Evolutionary conservation across 371 early-diverging fungal genomes (phyloP), one percentile per base, ranked within the genome.

Genomic region (Batkoa obscura): DNA sequence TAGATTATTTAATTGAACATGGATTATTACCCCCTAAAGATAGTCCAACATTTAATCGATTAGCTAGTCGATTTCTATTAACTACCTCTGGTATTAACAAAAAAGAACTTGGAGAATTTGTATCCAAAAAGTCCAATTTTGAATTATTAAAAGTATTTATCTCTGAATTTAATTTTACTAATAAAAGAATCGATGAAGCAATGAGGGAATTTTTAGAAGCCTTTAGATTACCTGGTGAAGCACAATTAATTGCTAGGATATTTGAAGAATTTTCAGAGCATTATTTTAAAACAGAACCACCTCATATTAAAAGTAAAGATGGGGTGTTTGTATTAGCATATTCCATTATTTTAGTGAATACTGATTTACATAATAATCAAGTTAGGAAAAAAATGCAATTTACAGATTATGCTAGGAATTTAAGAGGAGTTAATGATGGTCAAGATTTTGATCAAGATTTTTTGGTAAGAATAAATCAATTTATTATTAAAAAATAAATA

Each of bases 141-240:
- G 78, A 79, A 12, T 66, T 83, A 5, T 64, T 96, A 32, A 76
- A 80, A 60, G 75, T 75, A 12, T 96, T 86, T 60, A 75, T 93
- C 62, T 68, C 68, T n/a, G 74, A 77, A 50, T 92, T 93, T 69
- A 76, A 90, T 58, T 94, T 93, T 63, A 17, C 41, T 39, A 58
- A 78, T 73, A 81, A 79, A 67, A 77, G 86, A 31, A 66, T 94
- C 50, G 89, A 94, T 61, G 90, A 91, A 64, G 87, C 91, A 0
- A 62, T 94, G 41, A 77, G 97, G 39, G 69, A 72, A 33, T 73
- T 92, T 30, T 68, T 96, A 8, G 82, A 81, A 57, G 75, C 81
- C 8, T 96, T 96, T 74, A 77, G 92, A 47, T 66, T 96, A 15
- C 90, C 90, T 2, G 95, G 95, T 35, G 97, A 96, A 69, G 78